Evolutionary conservation across 2,329 filamentous ascomycete genomes (phyloP), one percentile per base, ranked within the genome.

Genomic region (Nothophoma quercina): DNA sequence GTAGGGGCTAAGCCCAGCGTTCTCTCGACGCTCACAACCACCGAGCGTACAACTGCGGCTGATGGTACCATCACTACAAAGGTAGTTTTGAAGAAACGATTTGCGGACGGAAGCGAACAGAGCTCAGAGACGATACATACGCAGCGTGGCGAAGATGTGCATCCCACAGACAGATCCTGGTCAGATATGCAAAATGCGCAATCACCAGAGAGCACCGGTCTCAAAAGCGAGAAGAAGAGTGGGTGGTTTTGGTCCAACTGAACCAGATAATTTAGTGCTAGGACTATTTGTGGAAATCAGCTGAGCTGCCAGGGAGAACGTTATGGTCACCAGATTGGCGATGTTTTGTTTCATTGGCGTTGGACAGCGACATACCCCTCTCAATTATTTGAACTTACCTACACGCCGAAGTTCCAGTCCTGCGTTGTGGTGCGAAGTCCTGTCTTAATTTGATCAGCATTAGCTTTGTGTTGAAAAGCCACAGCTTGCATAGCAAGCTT

Each of bases 81-180:
- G 59, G 79, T 80, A 1, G 73, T 85, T 8, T 71, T 84, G 13
- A 87, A 83, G 56, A 83, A 81, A 62, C 77, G 81, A 2, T 88
- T 85, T 61, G 75, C 81, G 1, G 84, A 87, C 71, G 85, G 85
- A 0, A 76, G 79, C 3, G 85, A 87, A 63, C 84, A 87, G 65
- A 83, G 72, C 26, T 79, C 81, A 7, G 82, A 85, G 59, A 83
- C 80, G 7, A 72, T 81, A 3, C 80, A 85, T 28, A 80, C 76
- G 0, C 62, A 70, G 32, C 64, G 62, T 8, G 67, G 65, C 12
- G 64, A 72, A 13, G 60, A 65, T 19, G 40, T 28, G 2, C 39
- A 35, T 8, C n/a, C 40, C 5, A 28, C 5, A 3, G 39, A 28
- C 15, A 53, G 60, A 15, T 33, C 54, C 1, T 60, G 64, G 60